Evolutionary conservation across 768 basidiomycete species (phyloP).

Genomic region (Amanita inopinata): DNA sequence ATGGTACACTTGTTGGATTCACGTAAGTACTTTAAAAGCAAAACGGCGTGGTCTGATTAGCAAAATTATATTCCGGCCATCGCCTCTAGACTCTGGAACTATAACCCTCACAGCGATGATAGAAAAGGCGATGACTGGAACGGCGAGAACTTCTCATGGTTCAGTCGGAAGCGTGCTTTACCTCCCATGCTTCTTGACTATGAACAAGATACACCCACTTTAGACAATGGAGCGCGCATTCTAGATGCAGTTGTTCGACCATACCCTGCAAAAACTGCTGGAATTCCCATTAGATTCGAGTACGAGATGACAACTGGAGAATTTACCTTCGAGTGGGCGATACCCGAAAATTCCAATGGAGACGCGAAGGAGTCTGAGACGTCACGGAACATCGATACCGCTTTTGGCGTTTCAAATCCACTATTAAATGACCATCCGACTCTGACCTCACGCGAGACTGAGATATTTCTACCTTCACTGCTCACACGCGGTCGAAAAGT

Average conservation of each 20-base stretch:
- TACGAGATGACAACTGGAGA: slow-evolving; percentile 72
- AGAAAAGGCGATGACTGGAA: slow-evolving; percentile 82
- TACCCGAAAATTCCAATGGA: slow-evolving; percentile 19
- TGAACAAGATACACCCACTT: slow-evolving; percentile 51
- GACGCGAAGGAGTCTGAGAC: slow-evolving; percentile 2
- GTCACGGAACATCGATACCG: no score
- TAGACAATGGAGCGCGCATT: slow-evolving; percentile 79
- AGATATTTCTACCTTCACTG: slow-evolving; percentile 67
- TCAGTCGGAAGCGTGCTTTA: slow-evolving; percentile 51
- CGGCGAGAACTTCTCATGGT: slow-evolving; percentile 97
- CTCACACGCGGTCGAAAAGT: slow-evolving; percentile 50
- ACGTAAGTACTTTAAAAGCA: slow-evolving; percentile 57
- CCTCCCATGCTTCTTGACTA: slow-evolving; percentile 45
- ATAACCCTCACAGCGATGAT: slow-evolving; percentile 84
- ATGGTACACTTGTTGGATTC: slow-evolving; percentile 69
- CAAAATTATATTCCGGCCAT: neutral
- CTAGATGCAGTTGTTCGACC: slow-evolving; percentile 77
- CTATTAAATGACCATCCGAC: slow-evolving; percentile 29
- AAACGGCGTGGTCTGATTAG: no score
- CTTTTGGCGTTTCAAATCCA: slow-evolving; percentile 22
- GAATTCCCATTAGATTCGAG: slow-evolving; percentile 62
- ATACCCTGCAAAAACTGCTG: slow-evolving; percentile 85
- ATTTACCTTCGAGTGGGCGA: slow-evolving; percentile 59
- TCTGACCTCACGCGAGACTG: slow-evolving; percentile 57
- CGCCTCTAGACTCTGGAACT: slow-evolving; percentile 75